Base-by-base conservation (phyloP, 352 stramenopile genomes). In the Phytophthora gonapodyides region DNA sequence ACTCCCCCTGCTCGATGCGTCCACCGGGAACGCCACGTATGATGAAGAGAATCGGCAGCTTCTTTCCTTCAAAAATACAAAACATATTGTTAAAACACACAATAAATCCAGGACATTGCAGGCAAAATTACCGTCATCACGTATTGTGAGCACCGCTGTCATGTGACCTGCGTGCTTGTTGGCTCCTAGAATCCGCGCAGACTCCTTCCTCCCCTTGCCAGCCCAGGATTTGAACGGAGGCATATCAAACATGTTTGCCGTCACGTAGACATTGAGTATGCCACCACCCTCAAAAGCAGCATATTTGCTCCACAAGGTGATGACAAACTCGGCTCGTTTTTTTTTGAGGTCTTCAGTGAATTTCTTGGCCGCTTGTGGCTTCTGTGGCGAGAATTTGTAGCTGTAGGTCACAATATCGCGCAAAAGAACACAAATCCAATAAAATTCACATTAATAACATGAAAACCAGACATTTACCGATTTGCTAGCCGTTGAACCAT, bases 1-100 rank as follows among this genome's bases (percentile, higher is more conserved):
- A 43, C 5, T 53, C 53, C 7, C 30, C n/a, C 3, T 47, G 17
- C 11, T 63, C 45, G 0, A 57, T 48, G 9, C 1, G 13, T 5
- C 45, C 3, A 2, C 45, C 27, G 12, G 37, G 9, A 10, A 50
- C n/a, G 1, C 15, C 44, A 2, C 44, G 35, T 3, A 56, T 30
- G 19, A 57, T 64, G 7, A 64, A 53, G 7, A 64, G 30, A 41
- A 49, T 59, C 33, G 42, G 46, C 13, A 58, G 10, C 30, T 57
- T 58, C 19, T 11, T 36, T 24, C 37, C 31, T 64, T 30, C 10
- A 33, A 51, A 55, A 36, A 24, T 16, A 34, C 30, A 40, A 42
- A 27, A 35, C 21, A 1, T 15, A 48, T 34, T 34, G 24, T 16
- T 21, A 35, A n/a, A 24, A 27, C n/a, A 10, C 5, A 62, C 33